Evolutionary conservation across 495 filamentous ascomycete genomes (phyloP), one percentile per base, ranked within the genome.

Genomic region (Haplographium delicatum): DNA sequence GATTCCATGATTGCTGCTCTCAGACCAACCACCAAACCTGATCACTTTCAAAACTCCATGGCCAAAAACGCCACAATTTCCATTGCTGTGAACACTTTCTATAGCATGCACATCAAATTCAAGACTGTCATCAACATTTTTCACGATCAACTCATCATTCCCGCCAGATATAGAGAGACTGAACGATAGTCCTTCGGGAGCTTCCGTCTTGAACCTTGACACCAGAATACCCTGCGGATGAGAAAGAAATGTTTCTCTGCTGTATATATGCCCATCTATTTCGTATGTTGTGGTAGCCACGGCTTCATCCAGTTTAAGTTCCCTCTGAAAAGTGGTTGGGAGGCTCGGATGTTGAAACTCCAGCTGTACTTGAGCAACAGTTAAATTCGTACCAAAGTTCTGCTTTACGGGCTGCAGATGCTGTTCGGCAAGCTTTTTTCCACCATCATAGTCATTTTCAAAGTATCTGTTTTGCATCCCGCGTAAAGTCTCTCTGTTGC

Each of bases 311-410:
- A 56, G 30, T 4, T 33, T 24, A 19, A 56, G 22, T 15, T 51
- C 40, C 25, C 53, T 30, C 38, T 35, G 35, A 20, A 50, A 56
- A 20, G 37, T 23, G 16, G 15, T 31, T 13, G n/a, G 1, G 11
- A 15, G n/a, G 20, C 19, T 47, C 7, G 48, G 39, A 8, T 41
- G 25, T 2, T 42, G 27, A 3, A 56, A 18, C 6, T 10, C 38
- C 16, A 56, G 48, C n/a, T 45, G 25, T 24, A 56, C 37, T 23
- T 28, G 51, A 15, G 46, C 53, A 27, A 56, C 53, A 13, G 35
- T 44, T n/a, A 56, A 27, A 38, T 56, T 56, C 19, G 53, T 56
- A 13, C 53, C 53, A 22, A 43, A 56, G 25, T 56, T 56, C 15
- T 20, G 10, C 39, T 56, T 50, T 22, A 19, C 20, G 16, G 46